Evolutionary conservation across 306 rosid genomes (phyloP).

Genomic region (Lagenaria siceraria): DNA sequence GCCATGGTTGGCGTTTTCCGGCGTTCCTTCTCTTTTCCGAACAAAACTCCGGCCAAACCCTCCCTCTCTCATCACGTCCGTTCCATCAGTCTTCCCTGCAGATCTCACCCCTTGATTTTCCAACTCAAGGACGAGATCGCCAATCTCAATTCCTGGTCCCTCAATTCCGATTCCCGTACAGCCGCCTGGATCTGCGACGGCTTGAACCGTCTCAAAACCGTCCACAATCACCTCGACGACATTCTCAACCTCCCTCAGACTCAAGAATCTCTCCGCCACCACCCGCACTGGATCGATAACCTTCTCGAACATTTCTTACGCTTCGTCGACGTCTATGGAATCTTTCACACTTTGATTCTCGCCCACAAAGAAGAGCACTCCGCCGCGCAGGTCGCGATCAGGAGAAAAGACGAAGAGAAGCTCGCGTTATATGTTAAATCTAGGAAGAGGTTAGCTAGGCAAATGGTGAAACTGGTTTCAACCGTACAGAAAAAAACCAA

Average conservation of each 20-base stretch:
- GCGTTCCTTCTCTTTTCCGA: slow-evolving; percentile 69
- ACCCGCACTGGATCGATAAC: slow-evolving; percentile 39
- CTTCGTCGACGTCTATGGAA: slow-evolving; percentile 61
- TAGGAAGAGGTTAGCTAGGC: slow-evolving; percentile 29
- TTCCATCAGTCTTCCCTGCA: slow-evolving; percentile 81
- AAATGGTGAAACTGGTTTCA: slow-evolving; percentile 43
- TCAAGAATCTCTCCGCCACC: slow-evolving; percentile 50
- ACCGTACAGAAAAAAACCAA: slow-evolving; percentile 6
- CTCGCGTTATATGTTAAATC: slow-evolving; percentile 25
- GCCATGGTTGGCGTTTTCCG: slow-evolving; percentile 77
- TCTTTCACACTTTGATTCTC: slow-evolving; percentile 50
- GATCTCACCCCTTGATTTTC: slow-evolving; percentile 77
- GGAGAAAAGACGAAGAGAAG: slow-evolving; percentile 45
- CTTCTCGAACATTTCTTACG: slow-evolving; percentile 63
- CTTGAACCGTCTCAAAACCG: slow-evolving; percentile 34
- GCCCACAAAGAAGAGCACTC: slow-evolving; percentile 43
- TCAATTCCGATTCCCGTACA: slow-evolving; percentile 17
- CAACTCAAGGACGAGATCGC: slow-evolving; percentile 47
- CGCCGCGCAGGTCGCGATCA: slow-evolving; percentile 52
- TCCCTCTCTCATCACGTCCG: slow-evolving; percentile 55
- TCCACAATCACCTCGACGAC: slow-evolving; percentile 50
- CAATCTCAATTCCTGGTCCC: slow-evolving; percentile 30
- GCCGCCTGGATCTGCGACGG: slow-evolving; percentile 36
- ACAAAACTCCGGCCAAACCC: slow-evolving; percentile 36
- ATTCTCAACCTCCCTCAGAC: slow-evolving; percentile 69